Percentiles rank a stretch among this genome's conserved stretches.
Conservation (phyloP, 768 basidiomycete species). For the Lactarius indigo region DNA sequence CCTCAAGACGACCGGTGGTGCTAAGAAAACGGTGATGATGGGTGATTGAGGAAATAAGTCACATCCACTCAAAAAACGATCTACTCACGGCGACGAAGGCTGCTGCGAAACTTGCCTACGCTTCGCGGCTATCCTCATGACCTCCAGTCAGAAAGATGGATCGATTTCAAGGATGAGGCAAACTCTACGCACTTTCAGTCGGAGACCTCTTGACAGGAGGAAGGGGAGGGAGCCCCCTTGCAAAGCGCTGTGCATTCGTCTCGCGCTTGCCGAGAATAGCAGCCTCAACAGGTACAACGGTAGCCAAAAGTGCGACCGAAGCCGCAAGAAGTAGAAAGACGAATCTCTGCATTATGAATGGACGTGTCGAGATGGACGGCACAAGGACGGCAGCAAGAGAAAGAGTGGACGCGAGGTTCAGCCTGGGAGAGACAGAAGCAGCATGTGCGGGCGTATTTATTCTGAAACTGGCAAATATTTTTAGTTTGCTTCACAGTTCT, state of each 20-base stretch:
- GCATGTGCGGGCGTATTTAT: background rate
- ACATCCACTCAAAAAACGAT: background rate
- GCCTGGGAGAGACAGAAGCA: background rate
- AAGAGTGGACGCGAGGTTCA: background rate
- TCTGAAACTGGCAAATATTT: background rate
- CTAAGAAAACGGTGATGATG: background rate
- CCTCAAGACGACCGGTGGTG: background rate
- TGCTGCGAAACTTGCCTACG: no score
- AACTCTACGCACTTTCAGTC: background rate
- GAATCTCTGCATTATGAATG: conserved; percentile 9
- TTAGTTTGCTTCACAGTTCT: background rate
- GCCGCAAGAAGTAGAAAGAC: background rate
- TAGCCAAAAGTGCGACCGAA: background rate
- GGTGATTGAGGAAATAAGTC: background rate
- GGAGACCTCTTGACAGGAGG: background rate
- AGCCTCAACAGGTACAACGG: background rate
- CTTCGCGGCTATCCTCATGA: background rate
- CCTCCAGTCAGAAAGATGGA: background rate
- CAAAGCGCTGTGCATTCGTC: conserved; percentile 7
- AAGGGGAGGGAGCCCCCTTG: conserved; percentile 1
- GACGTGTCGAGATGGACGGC: background rate
- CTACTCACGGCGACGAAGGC: background rate
- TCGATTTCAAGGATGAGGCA: background rate
- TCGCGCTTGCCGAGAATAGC: background rate
- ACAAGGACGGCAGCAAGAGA: background rate